Conservation (phyloP, 371 early-diverging fungal genomes). For the Thermomucor indicae-seudaticae region DNA sequence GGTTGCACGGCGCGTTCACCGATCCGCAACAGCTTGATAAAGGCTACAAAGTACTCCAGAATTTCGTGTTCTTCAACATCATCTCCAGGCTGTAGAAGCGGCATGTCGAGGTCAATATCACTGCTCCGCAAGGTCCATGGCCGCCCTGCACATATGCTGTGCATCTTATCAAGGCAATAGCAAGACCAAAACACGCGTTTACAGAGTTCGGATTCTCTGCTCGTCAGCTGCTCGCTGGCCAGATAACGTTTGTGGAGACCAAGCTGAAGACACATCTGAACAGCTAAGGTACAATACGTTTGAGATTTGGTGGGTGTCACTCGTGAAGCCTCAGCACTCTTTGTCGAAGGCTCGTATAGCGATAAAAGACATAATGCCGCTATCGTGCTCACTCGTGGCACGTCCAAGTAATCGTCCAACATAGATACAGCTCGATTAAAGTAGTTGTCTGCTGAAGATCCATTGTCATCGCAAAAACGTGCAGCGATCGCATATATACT, state of each 20-base stretch:
- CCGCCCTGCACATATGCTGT: conserved; percentile 26
- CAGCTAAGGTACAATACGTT: conserved; percentile 43
- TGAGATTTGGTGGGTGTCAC: conserved; percentile 23
- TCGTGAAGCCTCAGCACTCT: conserved; percentile 1
- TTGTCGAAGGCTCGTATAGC: conserved; percentile 24
- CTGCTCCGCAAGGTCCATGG: conserved; percentile 25
- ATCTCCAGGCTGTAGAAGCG: conserved; percentile 22
- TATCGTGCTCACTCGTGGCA: conserved; percentile 39
- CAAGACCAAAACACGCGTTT: conserved; percentile 30
- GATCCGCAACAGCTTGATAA: conserved; percentile 25
- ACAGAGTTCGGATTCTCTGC: conserved; percentile 17
- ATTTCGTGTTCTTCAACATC: conserved; percentile 23
- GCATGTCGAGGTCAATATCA: conserved; percentile 24
- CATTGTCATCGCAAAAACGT: conserved; percentile 12
- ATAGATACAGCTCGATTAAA: conserved; percentile 38
- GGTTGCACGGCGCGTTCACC: conserved; percentile 18
- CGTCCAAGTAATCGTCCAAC: conserved; percentile 46
- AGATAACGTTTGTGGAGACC: conserved; percentile 27
- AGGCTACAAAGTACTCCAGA: conserved; percentile 20
- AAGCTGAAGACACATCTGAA: conserved; percentile 43
- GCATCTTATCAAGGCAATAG: conserved; percentile 27
- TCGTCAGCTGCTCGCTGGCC: conserved; percentile 5
- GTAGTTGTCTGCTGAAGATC: conserved; percentile 10
- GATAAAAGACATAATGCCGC: conserved; percentile 27
- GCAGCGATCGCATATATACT: conserved; percentile 45